phyloP scores from a whole-genome alignment of 345 rosid genomes.

The Aegle marmelos region DNA sequence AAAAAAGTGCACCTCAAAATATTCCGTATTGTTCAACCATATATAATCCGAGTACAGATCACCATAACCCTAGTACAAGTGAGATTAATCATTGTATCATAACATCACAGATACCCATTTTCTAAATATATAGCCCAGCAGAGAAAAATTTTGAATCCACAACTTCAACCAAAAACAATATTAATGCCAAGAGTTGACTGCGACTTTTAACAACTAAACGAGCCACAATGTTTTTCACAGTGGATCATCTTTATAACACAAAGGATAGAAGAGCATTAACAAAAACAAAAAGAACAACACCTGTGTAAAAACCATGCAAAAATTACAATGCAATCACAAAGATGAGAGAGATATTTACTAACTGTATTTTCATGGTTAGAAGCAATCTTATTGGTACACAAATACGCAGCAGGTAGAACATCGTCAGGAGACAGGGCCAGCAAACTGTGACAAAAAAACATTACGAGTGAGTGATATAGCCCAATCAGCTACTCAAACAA shows the following conservation, averaged over 20 bases:
- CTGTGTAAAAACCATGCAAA: neutral
- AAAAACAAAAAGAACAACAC: neutral
- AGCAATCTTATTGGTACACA: slow-evolving; percentile 86
- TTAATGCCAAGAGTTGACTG: neutral
- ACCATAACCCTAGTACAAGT: neutral
- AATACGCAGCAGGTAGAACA: slow-evolving; percentile 76
- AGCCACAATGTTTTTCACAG: neutral
- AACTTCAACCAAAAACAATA: neutral
- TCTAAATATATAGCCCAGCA: slow-evolving; percentile 6
- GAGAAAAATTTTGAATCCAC: neutral
- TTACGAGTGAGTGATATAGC: slow-evolving; percentile 9
- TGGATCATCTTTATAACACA: neutral
- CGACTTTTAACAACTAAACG: neutral
- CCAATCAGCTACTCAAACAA: slow-evolving; percentile 14
- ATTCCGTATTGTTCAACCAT: neutral
- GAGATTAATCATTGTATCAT: neutral
- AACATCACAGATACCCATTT: slow-evolving; percentile 1
- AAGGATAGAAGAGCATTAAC: neutral
- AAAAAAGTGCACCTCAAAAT: neutral
- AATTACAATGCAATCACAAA: neutral
- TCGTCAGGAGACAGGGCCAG: slow-evolving; percentile 86
- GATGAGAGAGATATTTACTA: slow-evolving; percentile 14
- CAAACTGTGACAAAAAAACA: slow-evolving; percentile 45
- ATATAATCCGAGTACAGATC: neutral
- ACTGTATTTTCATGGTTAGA: slow-evolving; percentile 86